phyloP scores from a whole-genome alignment of 2,329 filamentous ascomycete genomes.

The Monosporascus sp. region DNA sequence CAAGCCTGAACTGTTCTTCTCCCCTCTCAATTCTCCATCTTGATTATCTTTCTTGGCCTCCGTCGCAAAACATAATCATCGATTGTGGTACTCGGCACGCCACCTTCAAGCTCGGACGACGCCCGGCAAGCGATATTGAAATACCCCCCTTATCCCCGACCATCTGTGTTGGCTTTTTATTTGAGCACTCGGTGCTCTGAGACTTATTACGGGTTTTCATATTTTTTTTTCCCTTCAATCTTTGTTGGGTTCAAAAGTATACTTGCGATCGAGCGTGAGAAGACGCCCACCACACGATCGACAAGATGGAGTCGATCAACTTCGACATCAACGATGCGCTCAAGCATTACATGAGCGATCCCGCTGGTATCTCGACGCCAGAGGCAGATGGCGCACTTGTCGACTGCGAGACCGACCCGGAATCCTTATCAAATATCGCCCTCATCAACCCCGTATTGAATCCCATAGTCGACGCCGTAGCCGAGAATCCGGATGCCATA shows the following conservation, averaged over 20 bases:
- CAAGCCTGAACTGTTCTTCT: no score
- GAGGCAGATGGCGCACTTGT: conserved; percentile 79
- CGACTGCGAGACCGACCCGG: conserved; percentile 89
- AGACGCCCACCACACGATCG: conserved; percentile 9
- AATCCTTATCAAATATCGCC: conserved; percentile 65
- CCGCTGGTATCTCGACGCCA: conserved; percentile 72
- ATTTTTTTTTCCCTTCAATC: neutral
- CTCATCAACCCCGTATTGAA: conserved; percentile 84
- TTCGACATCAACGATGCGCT: conserved; percentile 97
- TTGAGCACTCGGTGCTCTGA: no score
- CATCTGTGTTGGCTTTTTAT: no score
- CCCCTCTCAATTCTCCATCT: no score
- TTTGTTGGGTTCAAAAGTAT: neutral
- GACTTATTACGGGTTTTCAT: neutral
- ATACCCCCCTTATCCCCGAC: no score
- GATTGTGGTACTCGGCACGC: no score
- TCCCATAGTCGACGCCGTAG: conserved; percentile 85
- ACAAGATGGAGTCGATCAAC: conserved; percentile 64
- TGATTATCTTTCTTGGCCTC: no score
- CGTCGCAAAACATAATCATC: no score
- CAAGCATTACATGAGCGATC: conserved; percentile 95
- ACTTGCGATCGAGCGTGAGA: neutral
- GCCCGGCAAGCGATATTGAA: no score
- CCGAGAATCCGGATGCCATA: conserved; percentile 86
- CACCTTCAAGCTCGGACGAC: no score